A percentile compares a stretch with the other conserved stretches of the same genome.
Conservation (phyloP, 257 asterid genomes). For the Primulina tabacum region DNA sequence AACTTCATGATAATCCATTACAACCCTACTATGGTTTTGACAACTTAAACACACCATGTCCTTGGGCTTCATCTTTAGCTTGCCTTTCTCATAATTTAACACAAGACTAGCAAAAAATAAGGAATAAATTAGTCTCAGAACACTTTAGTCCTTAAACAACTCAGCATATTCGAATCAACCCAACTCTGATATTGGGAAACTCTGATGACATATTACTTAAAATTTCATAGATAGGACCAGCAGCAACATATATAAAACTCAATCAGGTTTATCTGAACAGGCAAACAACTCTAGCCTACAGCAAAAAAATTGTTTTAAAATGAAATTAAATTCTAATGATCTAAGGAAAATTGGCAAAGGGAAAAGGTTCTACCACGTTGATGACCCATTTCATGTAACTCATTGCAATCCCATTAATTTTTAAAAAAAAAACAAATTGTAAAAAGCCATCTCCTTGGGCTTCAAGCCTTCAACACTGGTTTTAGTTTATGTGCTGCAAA, state of each 20-base stretch:
- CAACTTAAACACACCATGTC: neutral
- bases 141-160: neutral
- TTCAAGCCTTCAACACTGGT: neutral
- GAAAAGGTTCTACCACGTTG: neutral
- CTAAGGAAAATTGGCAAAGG: neutral
- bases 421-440: no score
- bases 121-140: neutral
- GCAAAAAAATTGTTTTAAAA: neutral
- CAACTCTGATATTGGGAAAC: neutral
- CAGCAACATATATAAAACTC: neutral
- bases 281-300: neutral
- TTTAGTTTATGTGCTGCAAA: no score
- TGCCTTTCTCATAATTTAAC: neutral
- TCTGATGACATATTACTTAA: neutral
- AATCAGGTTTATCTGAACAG: neutral
- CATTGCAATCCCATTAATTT: neutral
- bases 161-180: neutral
- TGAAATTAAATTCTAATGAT: neutral
- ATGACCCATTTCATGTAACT: neutral
- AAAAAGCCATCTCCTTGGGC: neutral
- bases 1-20: constrained; percentile 7
- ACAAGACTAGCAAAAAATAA: neutral
- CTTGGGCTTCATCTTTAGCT: neutral
- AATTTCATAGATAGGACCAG: neutral
- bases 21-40: neutral